Evolutionary conservation across 441 rosid genomes (phyloP), one percentile per base, ranked within the genome.

Genomic region (Adansonia madagascariensis): DNA sequence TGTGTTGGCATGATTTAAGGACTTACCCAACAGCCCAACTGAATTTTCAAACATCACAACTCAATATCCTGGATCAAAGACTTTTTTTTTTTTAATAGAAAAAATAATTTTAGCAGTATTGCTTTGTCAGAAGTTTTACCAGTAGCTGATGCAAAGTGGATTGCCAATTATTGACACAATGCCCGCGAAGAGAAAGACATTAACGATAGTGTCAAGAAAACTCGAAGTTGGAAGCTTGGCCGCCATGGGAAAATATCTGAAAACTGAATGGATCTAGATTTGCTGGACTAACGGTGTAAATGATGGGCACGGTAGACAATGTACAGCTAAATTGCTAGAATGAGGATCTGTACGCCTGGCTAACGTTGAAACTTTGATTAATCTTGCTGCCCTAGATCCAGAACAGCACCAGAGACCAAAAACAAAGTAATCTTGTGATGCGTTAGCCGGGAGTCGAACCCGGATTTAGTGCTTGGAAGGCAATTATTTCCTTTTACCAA

Each of bases 301-400:
- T 20, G 3, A 88, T 69, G 47, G 97, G 97, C 39, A 89, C 82
- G 56, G 85, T 78, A 24, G 88, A 90, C 12, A 85, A 87, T 12
- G 84, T 86, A 77, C 84, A 80, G 62, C 98, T 98, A 77, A 95
- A 70, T 31, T 17, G 87, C 86, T 78, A 91, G 85, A 82, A 95
- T 89, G 71, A 93, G 59, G 68, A 87, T 75, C 98, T 98, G 93
- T 82, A 95, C 85, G 86, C 93, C 85, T 56, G 35, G 91, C 98
- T 80, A 91, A 83, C 20, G 89, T 84, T 5, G 89, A 81, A 73
- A 82, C 97, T 88, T 91, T 97, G 98, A 92, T 77, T 86, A 77
- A 86, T 94, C 98, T 83, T 84, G 91, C 97, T 94, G 35, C 97
- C 97, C 97, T 92, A 92, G 88, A 92, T 82, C 86, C 89, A 91